phyloP scores from a whole-genome alignment of 176 grass and related monocot species.

The Saccharum officinarum region DNA sequence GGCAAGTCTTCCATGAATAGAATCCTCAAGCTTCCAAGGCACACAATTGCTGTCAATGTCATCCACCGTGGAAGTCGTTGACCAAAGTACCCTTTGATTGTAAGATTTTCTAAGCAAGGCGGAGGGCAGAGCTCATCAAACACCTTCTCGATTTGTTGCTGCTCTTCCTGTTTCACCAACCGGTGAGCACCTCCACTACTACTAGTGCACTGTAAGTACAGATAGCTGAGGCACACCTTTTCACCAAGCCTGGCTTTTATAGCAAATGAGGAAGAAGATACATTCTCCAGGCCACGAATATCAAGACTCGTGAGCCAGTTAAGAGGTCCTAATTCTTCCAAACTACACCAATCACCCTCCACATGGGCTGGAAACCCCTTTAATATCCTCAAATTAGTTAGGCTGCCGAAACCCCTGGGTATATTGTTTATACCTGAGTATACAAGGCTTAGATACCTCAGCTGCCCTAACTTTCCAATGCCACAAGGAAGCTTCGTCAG shows the following conservation, averaged over 20 bases:
- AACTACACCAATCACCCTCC: neutral
- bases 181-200: neutral
- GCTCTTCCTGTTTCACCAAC: neutral
- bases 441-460: too few relatives aligned
- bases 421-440: too few relatives aligned
- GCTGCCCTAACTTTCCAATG: too few relatives aligned
- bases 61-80: neutral
- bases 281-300: constrained; percentile 1
- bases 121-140: neutral
- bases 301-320: neutral
- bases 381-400: neutral
- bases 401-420: too few relatives aligned
- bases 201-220: neutral
- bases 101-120: neutral
- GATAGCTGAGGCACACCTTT: neutral
- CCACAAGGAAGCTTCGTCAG: too few relatives aligned
- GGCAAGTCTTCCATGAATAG: neutral
- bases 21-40: neutral
- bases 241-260: neutral
- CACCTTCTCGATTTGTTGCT: neutral
- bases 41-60: rapidly evolving
- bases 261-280: neutral
- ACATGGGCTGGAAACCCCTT: neutral
- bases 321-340: constrained; percentile 13
- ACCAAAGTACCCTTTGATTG: neutral